phyloP scores from a whole-genome alignment of 192 early-diverging fungal genomes.

The Geranomyces variabilis region DNA sequence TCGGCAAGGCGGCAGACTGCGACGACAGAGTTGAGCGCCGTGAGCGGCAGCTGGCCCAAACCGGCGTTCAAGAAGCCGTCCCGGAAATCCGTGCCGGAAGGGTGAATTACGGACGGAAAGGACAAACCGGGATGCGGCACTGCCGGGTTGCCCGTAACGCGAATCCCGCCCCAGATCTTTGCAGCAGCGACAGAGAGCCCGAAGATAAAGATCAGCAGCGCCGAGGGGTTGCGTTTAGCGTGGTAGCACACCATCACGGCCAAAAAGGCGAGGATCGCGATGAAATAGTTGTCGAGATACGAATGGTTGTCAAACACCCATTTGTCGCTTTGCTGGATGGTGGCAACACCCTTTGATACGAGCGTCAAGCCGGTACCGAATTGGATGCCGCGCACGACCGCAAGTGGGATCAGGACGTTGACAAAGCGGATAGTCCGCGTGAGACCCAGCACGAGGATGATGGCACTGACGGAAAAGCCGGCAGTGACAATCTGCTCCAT shows the following conservation, averaged over 20 bases:
- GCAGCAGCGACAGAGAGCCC: slow-evolving; percentile 63
- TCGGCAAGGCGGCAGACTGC: slow-evolving; percentile 74
- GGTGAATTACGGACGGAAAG: slow-evolving; percentile 54
- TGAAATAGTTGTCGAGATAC: slow-evolving; percentile 78
- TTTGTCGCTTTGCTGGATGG: slow-evolving; percentile 44
- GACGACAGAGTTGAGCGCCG: slow-evolving; percentile 79
- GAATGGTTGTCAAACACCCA: slow-evolving; percentile 60
- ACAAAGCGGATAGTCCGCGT: slow-evolving; percentile 73
- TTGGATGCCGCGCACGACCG: slow-evolving; percentile 78
- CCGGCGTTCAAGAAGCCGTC: slow-evolving; percentile 78
- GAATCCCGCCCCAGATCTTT: slow-evolving; percentile 17
- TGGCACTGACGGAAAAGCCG: slow-evolving; percentile 67
- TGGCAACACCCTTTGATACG: slow-evolving; percentile 66
- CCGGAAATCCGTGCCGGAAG: slow-evolving; percentile 67
- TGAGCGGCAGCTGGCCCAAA: slow-evolving; percentile 86
- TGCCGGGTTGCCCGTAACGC: neutral
- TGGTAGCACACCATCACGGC: slow-evolving; percentile 72
- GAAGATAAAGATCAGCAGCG: slow-evolving; percentile 72
- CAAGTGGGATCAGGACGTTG: slow-evolving; percentile 68
- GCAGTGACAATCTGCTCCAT: slow-evolving; percentile 73
- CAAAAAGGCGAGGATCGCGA: slow-evolving; percentile 70
- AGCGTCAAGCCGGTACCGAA: slow-evolving; percentile 76
- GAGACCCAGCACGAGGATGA: slow-evolving; percentile 68
- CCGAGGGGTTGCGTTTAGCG: slow-evolving; percentile 64
- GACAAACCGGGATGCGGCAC: slow-evolving; percentile 31